Evolutionary conservation across 345 rosid genomes (phyloP).

Genomic region (Barbarea vulgaris): DNA sequence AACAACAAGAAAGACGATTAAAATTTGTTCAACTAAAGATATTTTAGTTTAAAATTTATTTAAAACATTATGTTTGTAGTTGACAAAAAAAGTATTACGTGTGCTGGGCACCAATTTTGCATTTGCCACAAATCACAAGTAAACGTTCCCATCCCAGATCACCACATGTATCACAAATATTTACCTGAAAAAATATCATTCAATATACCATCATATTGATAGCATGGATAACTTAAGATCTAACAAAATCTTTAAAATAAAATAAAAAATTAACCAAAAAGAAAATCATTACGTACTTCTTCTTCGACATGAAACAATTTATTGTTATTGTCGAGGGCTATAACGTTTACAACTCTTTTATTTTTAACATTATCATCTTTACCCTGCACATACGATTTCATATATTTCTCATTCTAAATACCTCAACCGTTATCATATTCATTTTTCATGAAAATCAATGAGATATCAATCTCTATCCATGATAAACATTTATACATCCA

Average conservation of each 20-base stretch:
- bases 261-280: neutral
- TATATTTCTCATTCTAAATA: conserved; percentile 40
- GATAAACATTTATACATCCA: neutral
- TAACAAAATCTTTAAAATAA: neutral
- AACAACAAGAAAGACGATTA: neutral
- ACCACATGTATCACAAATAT: conserved; percentile 70
- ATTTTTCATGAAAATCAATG: neutral
- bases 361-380: neutral
- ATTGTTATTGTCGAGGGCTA: neutral
- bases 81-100: conserved; percentile 45
- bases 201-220: neutral
- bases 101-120: conserved; percentile 68
- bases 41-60: neutral
- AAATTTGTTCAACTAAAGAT: neutral
- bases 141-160: conserved; percentile 53
- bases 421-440: conserved; percentile 9
- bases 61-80: neutral
- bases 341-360: neutral
- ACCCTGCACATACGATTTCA: conserved; percentile 30
- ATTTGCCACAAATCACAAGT: conserved; percentile 58
- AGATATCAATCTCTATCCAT: neutral
- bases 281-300: neutral
- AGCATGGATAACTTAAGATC: neutral
- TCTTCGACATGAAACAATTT: neutral
- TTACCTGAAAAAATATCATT: conserved; percentile 47